Base-by-base conservation (phyloP, 345 rosid species). In the Eucalyptus urophylla region DNA sequence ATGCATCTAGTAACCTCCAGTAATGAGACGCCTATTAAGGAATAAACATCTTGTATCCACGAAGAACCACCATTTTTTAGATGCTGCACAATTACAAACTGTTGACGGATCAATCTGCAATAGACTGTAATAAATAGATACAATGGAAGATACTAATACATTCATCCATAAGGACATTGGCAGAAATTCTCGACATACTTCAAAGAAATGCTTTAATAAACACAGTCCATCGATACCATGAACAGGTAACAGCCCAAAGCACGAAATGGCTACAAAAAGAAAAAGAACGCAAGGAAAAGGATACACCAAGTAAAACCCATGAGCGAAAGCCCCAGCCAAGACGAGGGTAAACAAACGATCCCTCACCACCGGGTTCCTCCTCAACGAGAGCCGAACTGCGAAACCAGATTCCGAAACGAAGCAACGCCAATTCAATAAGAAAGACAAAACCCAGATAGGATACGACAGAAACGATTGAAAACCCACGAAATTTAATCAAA, bases 281-380 rank as follows among this genome's bases (percentile, higher is more conserved):
- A 31, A 37, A 62, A 58, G 25, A n/a, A 51, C 86, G 47, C 80
- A 58, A 37, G 49, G 37, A 80, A 87, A 93, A 98, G 98, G 99
- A 97, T 98, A 98, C 98, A 98, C 98, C 95, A 97, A 92, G 92
- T 96, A 97, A 88, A 94, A 91, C 87, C 99, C 98, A 91, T 97
- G 99, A 92, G 95, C 95, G 86, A 97, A 95, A 80, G 96, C 98
- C 86, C 99, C 99, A 58, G 94, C 98, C 91, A 98, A 92, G 47
- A 95, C 98, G 60, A 93, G 91, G 44, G 95, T 93, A 87, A 97
- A 98, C 93, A 98, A 90, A 62, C 98, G 96, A 92, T 97, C 98
- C 89, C 99, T 95, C 86, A 97, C 80, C 88, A 97, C 96, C 40
- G 98, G 97, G 86, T 94, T 93, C 93, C 91, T 95, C 89, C 99